These are phyloP conservation scores for Epichloe brachyelytri DNA, from an alignment of 2,329 filamentous ascomycete species.

Conservation along the genomic window DNA sequence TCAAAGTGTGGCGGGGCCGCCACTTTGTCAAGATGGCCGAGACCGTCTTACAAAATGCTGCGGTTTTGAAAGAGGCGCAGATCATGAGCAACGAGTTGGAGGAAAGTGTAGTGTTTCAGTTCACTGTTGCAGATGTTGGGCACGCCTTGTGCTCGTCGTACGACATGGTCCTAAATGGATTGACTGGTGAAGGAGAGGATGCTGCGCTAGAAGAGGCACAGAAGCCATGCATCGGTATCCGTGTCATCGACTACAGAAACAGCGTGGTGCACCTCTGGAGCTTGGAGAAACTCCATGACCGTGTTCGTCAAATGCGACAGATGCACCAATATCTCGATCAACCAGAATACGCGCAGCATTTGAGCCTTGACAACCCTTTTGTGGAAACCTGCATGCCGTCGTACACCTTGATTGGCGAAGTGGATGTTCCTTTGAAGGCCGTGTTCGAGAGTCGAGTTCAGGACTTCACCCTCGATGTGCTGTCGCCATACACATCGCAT, in stretches of 20 bases:
- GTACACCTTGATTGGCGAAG: constrained; percentile 86
- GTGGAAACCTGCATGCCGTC: constrained; percentile 81
- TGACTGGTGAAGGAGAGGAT: constrained; percentile 75
- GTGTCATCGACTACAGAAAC: constrained; percentile 83
- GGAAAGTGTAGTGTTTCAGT: constrained; percentile 88
- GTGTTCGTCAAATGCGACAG: constrained; percentile 85
- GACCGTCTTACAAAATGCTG: constrained; percentile 74
- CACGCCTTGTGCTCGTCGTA: constrained; percentile 88
- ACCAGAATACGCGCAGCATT: constrained; percentile 86
- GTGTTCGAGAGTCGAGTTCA: constrained; percentile 93
- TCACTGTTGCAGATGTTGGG: constrained; percentile 78
- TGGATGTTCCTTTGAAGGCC: constrained; percentile 79
- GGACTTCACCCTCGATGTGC: constrained; percentile 81
- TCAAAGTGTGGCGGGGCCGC: constrained; percentile 67
- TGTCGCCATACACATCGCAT: constrained; percentile 84
- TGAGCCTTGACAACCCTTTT: constrained; percentile 87
- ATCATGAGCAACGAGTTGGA: constrained; percentile 96
- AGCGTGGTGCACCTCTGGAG: constrained; percentile 87
- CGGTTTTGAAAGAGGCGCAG: constrained; percentile 85
- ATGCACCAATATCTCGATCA: constrained; percentile 95
- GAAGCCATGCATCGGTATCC: constrained; percentile 83
- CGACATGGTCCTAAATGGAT: constrained; percentile 86
- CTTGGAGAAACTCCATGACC: constrained; percentile 76
- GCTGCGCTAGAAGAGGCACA: constrained; percentile 63
- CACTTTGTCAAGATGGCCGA: constrained; percentile 93